These are phyloP conservation scores for Cercospora sp. DNA, from an alignment of 2,329 filamentous ascomycete species.

Conservation along the genomic window DNA sequence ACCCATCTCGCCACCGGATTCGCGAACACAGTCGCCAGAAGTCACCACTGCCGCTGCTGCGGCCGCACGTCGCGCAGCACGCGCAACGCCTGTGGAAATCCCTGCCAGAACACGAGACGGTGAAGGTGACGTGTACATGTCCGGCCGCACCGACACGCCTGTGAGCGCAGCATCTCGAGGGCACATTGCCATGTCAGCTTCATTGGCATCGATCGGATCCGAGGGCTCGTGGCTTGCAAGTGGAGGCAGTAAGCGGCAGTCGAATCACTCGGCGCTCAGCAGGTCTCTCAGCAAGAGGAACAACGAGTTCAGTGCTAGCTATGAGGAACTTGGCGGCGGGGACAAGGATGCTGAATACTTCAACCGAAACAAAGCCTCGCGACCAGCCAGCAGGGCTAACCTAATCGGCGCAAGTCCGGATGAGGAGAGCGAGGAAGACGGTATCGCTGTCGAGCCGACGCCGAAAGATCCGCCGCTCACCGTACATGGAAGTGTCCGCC, in stretches of 20 bases:
- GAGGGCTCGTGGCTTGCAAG: conserved; percentile 90
- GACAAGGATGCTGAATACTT: conserved; percentile 73
- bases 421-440: conserved; percentile 39
- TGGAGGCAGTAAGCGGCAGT: conserved; percentile 58
- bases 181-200: conserved; percentile 64
- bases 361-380: conserved; percentile 33
- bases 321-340: conserved; percentile 60
- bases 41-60: conserved; percentile 50
- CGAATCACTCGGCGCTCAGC: conserved; percentile 46
- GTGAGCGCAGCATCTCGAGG: conserved; percentile 27
- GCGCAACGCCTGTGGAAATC: conserved; percentile 23
- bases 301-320: conserved; percentile 58
- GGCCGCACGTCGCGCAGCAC: conserved; percentile 43
- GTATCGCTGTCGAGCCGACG: conserved; percentile 5
- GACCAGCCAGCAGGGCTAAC: conserved; percentile 8
- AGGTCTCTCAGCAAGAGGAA: conserved; percentile 49
- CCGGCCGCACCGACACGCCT: conserved; percentile 46
- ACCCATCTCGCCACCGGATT: conserved; percentile 80
- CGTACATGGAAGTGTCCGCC: conserved; percentile 52
- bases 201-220: conserved; percentile 89
- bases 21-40: conserved; percentile 76
- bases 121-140: conserved; percentile 18
- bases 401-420: conserved; percentile 49
- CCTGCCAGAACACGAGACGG: conserved; percentile 17
- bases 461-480: conserved; percentile 28